Evolutionary conservation across 306 rosid genomes (phyloP), one percentile per base, ranked within the genome.

Genomic region (Cucurbita argyrosperma): DNA sequence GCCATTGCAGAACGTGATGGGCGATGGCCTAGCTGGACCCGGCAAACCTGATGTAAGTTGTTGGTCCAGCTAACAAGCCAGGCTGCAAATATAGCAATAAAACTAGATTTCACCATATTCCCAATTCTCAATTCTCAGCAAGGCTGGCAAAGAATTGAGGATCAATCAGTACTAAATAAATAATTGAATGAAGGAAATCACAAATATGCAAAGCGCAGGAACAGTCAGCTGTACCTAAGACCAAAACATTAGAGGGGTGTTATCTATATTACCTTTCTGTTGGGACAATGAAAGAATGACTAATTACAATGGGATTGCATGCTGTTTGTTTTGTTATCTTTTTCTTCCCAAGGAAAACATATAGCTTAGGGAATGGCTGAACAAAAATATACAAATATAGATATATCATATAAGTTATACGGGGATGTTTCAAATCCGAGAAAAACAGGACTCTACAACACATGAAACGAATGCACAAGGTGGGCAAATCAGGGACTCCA

Each of bases 281-380:
- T 54, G 76, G 62, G 63, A 47, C 52, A 72, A 72, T 56, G 54
- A 53, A 72, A 56, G 76, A 54, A 54, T 53, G 51, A 51, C 64
- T 72, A 72, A 54, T 72, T 72, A 53, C 63, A 56, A 39, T 54
- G 65, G 30, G 76, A n/a, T 46, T 35, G 52, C 18, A 72, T 54
- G 37, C 5, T 15, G 54, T 72, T 53, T 15, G 6, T n/a, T 53
- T 10, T 15, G 39, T 19, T 55, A 54, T 54, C 39, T 53, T 39
- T 54, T 72, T 54, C 38, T 38, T 40, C 65, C 62, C 76, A 72
- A 10, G 65, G 64, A 11, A 54, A 56, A 55, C 51, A 18, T 52
- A 45, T 47, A 21, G 53, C 19, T 54, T 39, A 55, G 76, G 74
- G 74, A 68, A 68, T 57, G 74, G 30, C 8, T 49, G 39, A 39